A percentile compares a stretch with the other conserved stretches of the same genome.
These are phyloP conservation scores for Breynia disticha DNA, from an alignment of 441 rosid genomes.

Conservation along the genomic window DNA sequence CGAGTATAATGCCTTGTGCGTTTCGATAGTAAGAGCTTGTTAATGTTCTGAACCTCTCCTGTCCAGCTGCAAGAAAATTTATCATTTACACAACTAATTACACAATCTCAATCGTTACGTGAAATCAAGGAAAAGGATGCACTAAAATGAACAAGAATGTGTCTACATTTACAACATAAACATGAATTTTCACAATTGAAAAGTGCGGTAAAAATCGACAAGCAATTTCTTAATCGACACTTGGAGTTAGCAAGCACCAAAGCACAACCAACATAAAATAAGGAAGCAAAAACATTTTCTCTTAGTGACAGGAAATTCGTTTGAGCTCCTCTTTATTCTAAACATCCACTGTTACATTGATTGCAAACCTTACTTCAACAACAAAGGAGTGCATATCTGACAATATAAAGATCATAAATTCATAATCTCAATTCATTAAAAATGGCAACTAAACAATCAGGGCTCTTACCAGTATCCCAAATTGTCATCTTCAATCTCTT, in stretches of 20 bases:
- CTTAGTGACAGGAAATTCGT: neutral
- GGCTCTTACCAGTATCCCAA: constrained; percentile 85
- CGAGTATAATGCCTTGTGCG: constrained; percentile 86
- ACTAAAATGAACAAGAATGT: neutral
- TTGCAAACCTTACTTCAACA: too few species aligned
- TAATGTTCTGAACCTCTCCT: constrained; percentile 82
- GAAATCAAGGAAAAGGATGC: constrained; percentile 9
- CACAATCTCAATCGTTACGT: neutral
- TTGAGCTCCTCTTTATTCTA: constrained; percentile 1
- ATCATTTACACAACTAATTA: too few species aligned
- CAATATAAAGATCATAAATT: too few species aligned
- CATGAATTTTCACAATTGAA: neutral
- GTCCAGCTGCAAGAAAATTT: constrained; percentile 65
- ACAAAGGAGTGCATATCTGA: too few species aligned
- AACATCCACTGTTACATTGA: constrained; percentile 16
- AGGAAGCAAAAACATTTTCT: neutral
- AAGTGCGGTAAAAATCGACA: neutral
- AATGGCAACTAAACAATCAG: neutral
- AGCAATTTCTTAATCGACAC: neutral
- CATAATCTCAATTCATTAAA: neutral
- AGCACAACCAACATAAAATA: too few species aligned
- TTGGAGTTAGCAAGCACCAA: too few species aligned
- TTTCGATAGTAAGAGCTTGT: constrained; percentile 90
- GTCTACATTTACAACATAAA: neutral
- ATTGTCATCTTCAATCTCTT: constrained; percentile 84